These are phyloP conservation scores for Chrysophaeum taylorii DNA, from an alignment of 352 stramenopile genomes.

Conservation along the genomic window DNA sequence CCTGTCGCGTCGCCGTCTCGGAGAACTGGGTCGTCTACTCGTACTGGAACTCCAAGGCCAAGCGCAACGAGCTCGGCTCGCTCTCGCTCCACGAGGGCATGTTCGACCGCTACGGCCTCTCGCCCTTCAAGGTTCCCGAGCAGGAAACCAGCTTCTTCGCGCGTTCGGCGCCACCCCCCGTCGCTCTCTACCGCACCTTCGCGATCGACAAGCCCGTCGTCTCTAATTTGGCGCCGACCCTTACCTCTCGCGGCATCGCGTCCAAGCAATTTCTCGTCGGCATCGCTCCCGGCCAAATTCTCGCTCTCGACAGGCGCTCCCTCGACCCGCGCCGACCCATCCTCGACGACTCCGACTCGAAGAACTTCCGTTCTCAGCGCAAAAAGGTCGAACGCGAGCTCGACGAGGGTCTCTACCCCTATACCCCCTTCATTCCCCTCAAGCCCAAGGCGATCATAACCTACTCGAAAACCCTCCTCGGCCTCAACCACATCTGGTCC, in stretches of 20 bases:
- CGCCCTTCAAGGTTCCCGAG: slow-evolving; percentile 78
- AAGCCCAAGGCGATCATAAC: slow-evolving; percentile 68
- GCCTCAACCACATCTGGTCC: slow-evolving; percentile 39
- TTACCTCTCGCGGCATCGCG: slow-evolving; percentile 84
- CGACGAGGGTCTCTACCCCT: slow-evolving; percentile 62
- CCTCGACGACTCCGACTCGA: slow-evolving; percentile 62
- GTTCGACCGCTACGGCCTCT: slow-evolving; percentile 83
- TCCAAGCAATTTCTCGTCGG: slow-evolving; percentile 78
- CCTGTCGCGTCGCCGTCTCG: slow-evolving; percentile 51
- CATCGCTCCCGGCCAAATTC: slow-evolving; percentile 79
- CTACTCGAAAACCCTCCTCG: slow-evolving; percentile 69
- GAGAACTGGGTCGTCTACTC: slow-evolving; percentile 95
- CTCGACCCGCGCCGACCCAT: slow-evolving; percentile 85
- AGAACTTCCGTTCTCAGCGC: slow-evolving; percentile 31
- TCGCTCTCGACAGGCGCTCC: slow-evolving; percentile 74
- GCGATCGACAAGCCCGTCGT: slow-evolving; percentile 74
- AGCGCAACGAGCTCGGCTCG: slow-evolving; percentile 54
- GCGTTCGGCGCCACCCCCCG: slow-evolving; percentile 70
- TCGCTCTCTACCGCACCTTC: slow-evolving; percentile 86
- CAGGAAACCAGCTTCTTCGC: slow-evolving; percentile 76
- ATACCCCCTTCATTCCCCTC: slow-evolving; percentile 74
- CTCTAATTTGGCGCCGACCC: slow-evolving; percentile 76
- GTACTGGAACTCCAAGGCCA: slow-evolving; percentile 78
- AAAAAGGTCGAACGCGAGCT: not conserved
- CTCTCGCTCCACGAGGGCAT: slow-evolving; percentile 84